phyloP scores from a whole-genome alignment of 2,329 filamentous ascomycete species.

The Claviceps sp. region DNA sequence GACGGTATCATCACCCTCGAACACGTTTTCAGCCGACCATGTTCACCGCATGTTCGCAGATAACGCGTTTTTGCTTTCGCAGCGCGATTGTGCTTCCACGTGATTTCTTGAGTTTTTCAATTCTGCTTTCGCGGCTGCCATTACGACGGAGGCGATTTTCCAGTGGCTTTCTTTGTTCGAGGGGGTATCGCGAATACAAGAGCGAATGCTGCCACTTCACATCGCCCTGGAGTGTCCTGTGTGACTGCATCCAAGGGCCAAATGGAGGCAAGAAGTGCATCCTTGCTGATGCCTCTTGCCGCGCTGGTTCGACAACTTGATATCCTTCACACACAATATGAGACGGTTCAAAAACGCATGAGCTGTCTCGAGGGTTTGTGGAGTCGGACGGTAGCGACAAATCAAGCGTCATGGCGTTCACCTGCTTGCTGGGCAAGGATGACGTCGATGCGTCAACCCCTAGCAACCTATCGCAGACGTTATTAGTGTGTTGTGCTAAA shows the following conservation, averaged over 20 bases:
- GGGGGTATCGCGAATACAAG: background rate
- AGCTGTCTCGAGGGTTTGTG: background rate
- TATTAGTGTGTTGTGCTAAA: too few species aligned
- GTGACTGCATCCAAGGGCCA: background rate
- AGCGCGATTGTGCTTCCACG: too few species aligned
- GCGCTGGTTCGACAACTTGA: background rate
- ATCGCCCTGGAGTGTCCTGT: background rate
- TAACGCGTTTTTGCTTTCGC: background rate
- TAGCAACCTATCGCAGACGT: too few species aligned
- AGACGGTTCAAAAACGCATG: background rate
- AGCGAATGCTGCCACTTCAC: background rate
- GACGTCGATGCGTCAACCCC: too few species aligned
- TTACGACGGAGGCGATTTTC: background rate
- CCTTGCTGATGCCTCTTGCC: background rate
- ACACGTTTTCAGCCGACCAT: background rate
- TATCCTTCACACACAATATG: background rate
- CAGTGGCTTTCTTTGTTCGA: background rate
- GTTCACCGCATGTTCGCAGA: background rate
- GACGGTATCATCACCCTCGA: background rate
- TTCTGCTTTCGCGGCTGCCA: background rate
- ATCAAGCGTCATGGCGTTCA: background rate
- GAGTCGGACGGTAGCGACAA: background rate
- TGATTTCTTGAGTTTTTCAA: background rate
- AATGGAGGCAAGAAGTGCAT: background rate
- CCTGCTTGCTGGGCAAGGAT: too few species aligned